Evolutionary conservation across 202 grass and related monocot genomes (phyloP), one percentile per base, ranked within the genome.

Genomic region (Brachypodium distachyon): DNA sequence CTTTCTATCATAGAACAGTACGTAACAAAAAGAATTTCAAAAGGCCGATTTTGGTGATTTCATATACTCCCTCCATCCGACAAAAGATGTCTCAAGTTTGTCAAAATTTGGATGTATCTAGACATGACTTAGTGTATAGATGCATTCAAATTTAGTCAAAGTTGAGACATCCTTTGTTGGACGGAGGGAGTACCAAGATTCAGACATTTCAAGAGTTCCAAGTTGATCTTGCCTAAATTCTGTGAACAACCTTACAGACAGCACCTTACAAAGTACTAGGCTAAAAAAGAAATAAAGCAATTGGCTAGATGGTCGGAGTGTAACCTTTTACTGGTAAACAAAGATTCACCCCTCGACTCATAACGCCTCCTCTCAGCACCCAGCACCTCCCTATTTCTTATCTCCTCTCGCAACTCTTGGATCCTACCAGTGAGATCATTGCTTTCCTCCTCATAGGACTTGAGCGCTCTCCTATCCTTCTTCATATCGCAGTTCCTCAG

Each of bases 281-380:
- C n/a, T 70, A 51, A 47, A 58, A 2, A 83, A 29, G 0, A 61
- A 79, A 61, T 14, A 57, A 53, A 25, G n/a, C 32, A 73, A 59
- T 26, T 18, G 3, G 0, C 17, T 19, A 63, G 74, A 83, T 3
- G 19, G 26, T 28, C 40, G 57, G 33, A 61, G 14, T 60, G 19
- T 44, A 66, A 98, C 95, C 95, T 92, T 77, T 90, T 98, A 48
- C 84, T 83, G 26, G 95, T 90, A 73, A 98, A 62, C 33, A 90
- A 23, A 69, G 84, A 88, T 74, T 92, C 85, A 11, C 79, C 85
- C 70, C 77, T 87, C 6, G 82, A 72, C 26, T 86, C 61, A 0
- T 69, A 46, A 3, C 39, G 75, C 54, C 84, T 86, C 82, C 84
- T 78, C 71, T 92, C 89, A 63, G 55, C 58, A 52, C 67, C 76